Evolutionary conservation across 1,139 yeast species (phyloP), one percentile per base, ranked within the genome.

Genomic region (Protomyces gravidus): DNA sequence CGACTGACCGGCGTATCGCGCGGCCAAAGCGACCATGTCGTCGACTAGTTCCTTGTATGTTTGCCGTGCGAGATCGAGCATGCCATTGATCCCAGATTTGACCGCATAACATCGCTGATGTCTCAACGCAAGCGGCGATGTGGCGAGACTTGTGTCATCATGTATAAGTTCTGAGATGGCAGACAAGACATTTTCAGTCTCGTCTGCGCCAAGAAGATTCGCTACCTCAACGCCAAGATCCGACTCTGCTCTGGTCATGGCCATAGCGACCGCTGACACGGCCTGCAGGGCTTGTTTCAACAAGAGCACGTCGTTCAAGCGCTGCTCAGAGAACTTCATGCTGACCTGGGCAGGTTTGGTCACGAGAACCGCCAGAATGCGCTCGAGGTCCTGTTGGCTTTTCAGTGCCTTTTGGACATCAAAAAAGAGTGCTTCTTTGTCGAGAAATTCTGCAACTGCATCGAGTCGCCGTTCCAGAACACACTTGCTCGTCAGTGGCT

Each of bases 1-100:
- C n/a, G n/a, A n/a, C 30, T 15, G 21, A 55, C 59, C 53, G 15
- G 53, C 45, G 45, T 50, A 27, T 3, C 67, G 66, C 9, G 66
- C 63, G 2, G 72, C 56, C 2, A 46, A 45, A 6, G 33, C 45
- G 46, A 63, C 55, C 5, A 76, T 69, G 60, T 77, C 78, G 46
- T 75, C 75, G 7, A 74, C 67, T 5, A 73, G 66, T 5, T 68
- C 70, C 56, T 74, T 72, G 56, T 77, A 76, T 0, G 78, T 63
- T 61, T 73, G 73, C 49, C 81, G 69, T 1, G 79, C 75, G 0
- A 77, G 73, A 66, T 77, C 81, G 1, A 79, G 66, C 25, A 78
- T 67, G 0, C 82, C 81, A 67, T 78, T 78, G 1, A 69, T 66
- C 0, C 80, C 80, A 42, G 57, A 47, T 51, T 60, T 30, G 42